Conservation (phyloP, 1,139 yeast genomes). For the Protomyces inouyei region DNA sequence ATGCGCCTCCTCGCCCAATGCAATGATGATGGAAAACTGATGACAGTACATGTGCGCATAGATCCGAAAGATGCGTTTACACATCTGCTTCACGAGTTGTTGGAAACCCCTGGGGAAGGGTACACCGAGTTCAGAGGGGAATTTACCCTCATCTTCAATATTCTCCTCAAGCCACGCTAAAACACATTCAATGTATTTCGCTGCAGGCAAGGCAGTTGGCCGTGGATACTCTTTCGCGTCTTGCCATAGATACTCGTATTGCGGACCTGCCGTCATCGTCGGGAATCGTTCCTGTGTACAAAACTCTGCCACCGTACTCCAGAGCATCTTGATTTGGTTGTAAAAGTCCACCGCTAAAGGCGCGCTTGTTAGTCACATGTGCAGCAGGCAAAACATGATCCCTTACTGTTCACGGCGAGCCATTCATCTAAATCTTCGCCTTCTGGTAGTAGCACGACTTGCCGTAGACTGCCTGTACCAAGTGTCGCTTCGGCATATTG, state of each 20-base stretch:
- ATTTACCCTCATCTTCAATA: slow-evolving; percentile 80
- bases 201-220: slow-evolving; percentile 80
- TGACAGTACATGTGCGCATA: slow-evolving; percentile 98
- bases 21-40: slow-evolving; percentile 91
- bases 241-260: slow-evolving; percentile 83
- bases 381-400: neutral
- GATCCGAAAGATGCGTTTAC: slow-evolving; percentile 87
- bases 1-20: slow-evolving; percentile 86
- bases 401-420: slow-evolving; percentile 73
- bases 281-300: slow-evolving; percentile 93
- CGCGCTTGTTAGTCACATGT: neutral
- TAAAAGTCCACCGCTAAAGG: slow-evolving; percentile 55
- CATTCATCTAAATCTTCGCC: slow-evolving; percentile 92
- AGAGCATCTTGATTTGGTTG: slow-evolving; percentile 93
- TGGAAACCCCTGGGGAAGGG: slow-evolving; percentile 56
- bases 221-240: slow-evolving; percentile 51
- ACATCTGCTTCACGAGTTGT: slow-evolving; percentile 72
- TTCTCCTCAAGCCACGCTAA: slow-evolving; percentile 93
- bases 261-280: slow-evolving; percentile 51
- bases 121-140: slow-evolving; percentile 81
- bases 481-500: slow-evolving; percentile 76
- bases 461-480: slow-evolving; percentile 81
- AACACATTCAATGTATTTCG: slow-evolving; percentile 84
- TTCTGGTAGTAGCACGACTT: slow-evolving; percentile 88
- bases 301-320: slow-evolving; percentile 92